phyloP scores from a whole-genome alignment of 768 basidiomycete genomes.

The Termitomyces sp. region DNA sequence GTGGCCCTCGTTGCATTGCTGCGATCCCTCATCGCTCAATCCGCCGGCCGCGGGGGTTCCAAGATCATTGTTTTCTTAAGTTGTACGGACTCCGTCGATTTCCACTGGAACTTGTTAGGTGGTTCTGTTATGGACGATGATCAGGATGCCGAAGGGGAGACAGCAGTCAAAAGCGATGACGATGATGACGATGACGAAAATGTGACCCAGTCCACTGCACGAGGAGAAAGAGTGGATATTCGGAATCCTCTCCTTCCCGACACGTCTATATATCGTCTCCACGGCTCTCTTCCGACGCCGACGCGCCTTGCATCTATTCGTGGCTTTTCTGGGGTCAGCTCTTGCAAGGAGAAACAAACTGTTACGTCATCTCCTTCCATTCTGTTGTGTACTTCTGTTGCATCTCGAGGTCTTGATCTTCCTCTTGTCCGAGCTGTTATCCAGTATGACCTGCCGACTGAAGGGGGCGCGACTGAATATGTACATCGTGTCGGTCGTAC shows the following conservation, averaged over 20 bases:
- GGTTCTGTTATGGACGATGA: conserved; percentile 58
- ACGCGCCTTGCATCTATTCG: conserved; percentile 80
- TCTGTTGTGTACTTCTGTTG: conserved; percentile 93
- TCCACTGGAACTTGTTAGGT: conserved; percentile 84
- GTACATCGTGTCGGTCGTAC: conserved; percentile 96
- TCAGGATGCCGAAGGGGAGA: conserved; percentile 17
- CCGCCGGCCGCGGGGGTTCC: conserved; percentile 41
- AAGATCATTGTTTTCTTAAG: conserved; percentile 95
- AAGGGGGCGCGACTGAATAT: conserved; percentile 94
- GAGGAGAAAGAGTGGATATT: conserved; percentile 44
- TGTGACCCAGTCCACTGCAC: conserved; percentile 14
- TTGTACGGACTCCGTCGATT: conserved; percentile 97
- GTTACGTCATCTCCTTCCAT: conserved; percentile 44
- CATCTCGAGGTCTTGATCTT: conserved; percentile 95
- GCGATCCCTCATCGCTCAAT: conserved; percentile 68
- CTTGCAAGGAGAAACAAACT: conserved; percentile 20
- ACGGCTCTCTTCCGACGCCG: conserved; percentile 83
- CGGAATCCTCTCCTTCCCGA: conserved; percentile 76
- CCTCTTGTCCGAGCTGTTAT: conserved; percentile 91
- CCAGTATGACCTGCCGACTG: conserved; percentile 96
- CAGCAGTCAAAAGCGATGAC: conserved; percentile 18
- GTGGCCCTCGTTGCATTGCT: conserved; percentile 86
- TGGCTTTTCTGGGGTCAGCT: conserved; percentile 57
- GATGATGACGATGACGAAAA: conserved; percentile 20
- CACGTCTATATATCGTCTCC: conserved; percentile 80